Conservation (phyloP, 73 alveolate genomes). For the Paramecium tetraurelia region DNA sequence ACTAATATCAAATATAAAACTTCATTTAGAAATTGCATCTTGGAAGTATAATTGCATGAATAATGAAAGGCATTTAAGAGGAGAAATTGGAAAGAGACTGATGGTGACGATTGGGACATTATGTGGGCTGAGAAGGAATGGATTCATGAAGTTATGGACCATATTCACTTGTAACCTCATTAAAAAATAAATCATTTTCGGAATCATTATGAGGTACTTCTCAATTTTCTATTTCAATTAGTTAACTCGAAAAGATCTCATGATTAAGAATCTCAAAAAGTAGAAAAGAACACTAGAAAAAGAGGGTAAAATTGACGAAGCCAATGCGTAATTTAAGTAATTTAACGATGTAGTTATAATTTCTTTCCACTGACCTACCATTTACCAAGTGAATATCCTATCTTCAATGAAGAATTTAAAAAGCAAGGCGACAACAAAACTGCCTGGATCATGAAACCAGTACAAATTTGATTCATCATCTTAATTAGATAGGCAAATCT, state of each 20-base stretch:
- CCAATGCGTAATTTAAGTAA: slow-evolving; percentile 69
- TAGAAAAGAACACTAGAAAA: slow-evolving; percentile 92
- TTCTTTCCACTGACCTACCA: slow-evolving; percentile 97
- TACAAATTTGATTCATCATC: neutral
- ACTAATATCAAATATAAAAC: slow-evolving; percentile 93
- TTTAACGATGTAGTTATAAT: slow-evolving; percentile 60
- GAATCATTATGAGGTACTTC: slow-evolving; percentile 86
- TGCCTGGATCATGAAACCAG: slow-evolving; percentile 99
- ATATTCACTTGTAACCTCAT: slow-evolving; percentile 88
- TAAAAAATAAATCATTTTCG: slow-evolving; percentile 96
- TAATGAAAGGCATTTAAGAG: slow-evolving; percentile 75
- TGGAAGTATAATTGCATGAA: slow-evolving; percentile 68
- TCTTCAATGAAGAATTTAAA: slow-evolving; percentile 99
- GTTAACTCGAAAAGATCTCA: slow-evolving; percentile 95
- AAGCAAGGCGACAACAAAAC: slow-evolving; percentile 82
- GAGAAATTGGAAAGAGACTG: slow-evolving; percentile 95
- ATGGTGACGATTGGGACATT: slow-evolving; percentile 97
- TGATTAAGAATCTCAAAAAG: slow-evolving; percentile 96
- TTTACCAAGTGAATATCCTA: slow-evolving; percentile 98
- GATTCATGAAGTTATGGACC: slow-evolving; percentile 95
- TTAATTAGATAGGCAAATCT: slow-evolving; percentile 81
- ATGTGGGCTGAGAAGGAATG: slow-evolving; percentile 98
- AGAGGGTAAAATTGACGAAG: slow-evolving; percentile 95
- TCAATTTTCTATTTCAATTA: neutral
- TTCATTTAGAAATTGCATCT: slow-evolving; percentile 92